Evolutionary conservation across 139 green algal species (phyloP), one percentile per base, ranked within the genome.

Genomic region (Gonium pectorale): DNA sequence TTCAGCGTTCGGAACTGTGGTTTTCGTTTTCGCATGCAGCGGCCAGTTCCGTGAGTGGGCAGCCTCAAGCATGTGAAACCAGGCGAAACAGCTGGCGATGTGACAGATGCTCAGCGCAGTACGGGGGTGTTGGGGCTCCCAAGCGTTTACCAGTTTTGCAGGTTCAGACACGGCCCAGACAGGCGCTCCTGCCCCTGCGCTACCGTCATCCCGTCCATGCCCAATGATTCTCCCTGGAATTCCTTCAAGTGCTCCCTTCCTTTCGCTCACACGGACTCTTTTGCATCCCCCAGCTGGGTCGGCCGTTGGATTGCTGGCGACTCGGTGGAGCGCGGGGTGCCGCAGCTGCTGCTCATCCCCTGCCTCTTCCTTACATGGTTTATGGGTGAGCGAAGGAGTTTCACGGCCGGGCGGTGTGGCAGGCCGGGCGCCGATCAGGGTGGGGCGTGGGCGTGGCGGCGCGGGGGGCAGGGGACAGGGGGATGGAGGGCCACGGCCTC

Each of bases 321-420:
- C 59, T 35, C 77, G 1, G 77, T 83, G 43, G 4, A 27, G 0
- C 77, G 62, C 11, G 59, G 63, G 3, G 62, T 83, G n/a, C 77
- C 77, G 29, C 77, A 73, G 24, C 43, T 83, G 59, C 59, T 83
- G 41, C 24, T 83, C 1, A 49, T 62, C 3, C 77, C 59, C n/a
- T 82, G 74, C 74, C 74, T 82, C 2, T 4, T 62, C 2, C 2
- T 7, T n/a, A 62, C 60, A 38, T 33, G 71, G 40, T 46, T 82
- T 5, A 6, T 60, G 4, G 74, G 74, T 71, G 41, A 62, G 59
- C 5, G 56, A 21, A 26, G 56, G 56, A 9, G 56, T 64, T 13
- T 21, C 24, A n/a, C 15, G 56, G n/a, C 5, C 15, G 56, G 17
- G 49, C 49, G 13, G 49, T 13, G 49, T 26, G 17, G 49, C 13